These are phyloP conservation scores for Leccinum aurantiacum DNA, from an alignment of 768 basidiomycete genomes.

Conservation along the genomic window DNA sequence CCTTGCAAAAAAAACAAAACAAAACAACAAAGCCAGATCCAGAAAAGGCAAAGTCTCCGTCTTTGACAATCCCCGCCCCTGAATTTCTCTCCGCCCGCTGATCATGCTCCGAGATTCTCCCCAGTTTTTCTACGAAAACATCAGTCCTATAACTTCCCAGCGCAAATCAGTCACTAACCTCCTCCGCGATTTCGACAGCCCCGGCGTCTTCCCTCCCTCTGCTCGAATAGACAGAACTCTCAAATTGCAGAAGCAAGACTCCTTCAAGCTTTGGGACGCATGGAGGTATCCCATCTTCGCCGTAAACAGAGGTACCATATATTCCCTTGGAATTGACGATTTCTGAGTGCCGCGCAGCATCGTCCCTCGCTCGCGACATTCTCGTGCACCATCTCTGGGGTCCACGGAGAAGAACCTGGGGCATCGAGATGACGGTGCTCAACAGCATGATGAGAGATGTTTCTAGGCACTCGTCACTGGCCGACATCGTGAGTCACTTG, in stretches of 20 bases:
- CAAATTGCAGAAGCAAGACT: slow-evolving; percentile 53
- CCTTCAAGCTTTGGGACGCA: slow-evolving; percentile 64
- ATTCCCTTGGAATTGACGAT: neutral
- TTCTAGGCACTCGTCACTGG: slow-evolving; percentile 75
- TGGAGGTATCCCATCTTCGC: slow-evolving; percentile 72
- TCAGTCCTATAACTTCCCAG: slow-evolving; percentile 15
- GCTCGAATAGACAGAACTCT: slow-evolving; percentile 68
- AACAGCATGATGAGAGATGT: slow-evolving; percentile 84
- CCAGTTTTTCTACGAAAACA: slow-evolving; percentile 17
- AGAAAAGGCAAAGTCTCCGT: slow-evolving; percentile 18
- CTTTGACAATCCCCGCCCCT: slow-evolving; percentile 1
- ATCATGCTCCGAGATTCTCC: slow-evolving; percentile 29
- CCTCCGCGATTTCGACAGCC: slow-evolving; percentile 57
- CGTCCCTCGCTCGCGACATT: slow-evolving; percentile 59
- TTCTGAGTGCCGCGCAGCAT: slow-evolving; percentile 20
- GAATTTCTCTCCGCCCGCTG: neutral
- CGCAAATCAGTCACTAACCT: slow-evolving; percentile 26
- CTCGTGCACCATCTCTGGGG: slow-evolving; percentile 81
- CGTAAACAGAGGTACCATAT: slow-evolving; percentile 57
- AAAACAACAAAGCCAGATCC: slow-evolving; percentile 19
- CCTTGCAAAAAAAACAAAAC: neutral
- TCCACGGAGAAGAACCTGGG: slow-evolving; percentile 89
- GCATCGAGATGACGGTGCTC: slow-evolving; percentile 90
- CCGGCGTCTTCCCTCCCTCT: slow-evolving; percentile 71
- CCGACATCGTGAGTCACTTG: slow-evolving; percentile 67